Conservation (phyloP, 116 monocot genomes). For the Cymodocea nodosa region DNA sequence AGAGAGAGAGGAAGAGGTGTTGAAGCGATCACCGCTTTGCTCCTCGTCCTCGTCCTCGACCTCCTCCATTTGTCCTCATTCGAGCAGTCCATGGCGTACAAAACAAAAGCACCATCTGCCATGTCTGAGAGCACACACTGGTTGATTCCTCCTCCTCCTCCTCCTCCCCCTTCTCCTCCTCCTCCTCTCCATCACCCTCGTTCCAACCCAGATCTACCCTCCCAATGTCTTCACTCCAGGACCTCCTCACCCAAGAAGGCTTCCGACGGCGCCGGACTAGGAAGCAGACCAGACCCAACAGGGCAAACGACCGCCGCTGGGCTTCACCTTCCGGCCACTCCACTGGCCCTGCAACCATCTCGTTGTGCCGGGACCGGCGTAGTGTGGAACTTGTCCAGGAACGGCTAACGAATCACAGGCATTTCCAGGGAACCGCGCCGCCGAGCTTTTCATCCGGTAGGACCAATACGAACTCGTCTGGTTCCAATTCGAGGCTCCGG, state of each 20-base stretch:
- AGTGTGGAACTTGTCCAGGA: constrained; percentile 6
- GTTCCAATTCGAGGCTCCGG: not conserved
- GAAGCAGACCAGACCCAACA: constrained; percentile 5
- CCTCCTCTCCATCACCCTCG: too few relatives aligned
- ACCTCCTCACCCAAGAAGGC: constrained; percentile 21
- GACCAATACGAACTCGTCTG: constrained; percentile 10
- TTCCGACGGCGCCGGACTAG: constrained; percentile 9
- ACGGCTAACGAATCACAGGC: too few relatives aligned
- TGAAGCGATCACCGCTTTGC: too few relatives aligned
- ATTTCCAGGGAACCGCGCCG: not conserved
- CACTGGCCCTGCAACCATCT: not conserved
- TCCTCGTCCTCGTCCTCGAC: too few relatives aligned
- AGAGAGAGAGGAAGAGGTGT: too few relatives aligned
- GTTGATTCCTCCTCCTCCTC: too few relatives aligned
- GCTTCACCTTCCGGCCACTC: not conserved
- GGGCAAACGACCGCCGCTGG: not conserved
- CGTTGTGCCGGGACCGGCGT: constrained; percentile 14
- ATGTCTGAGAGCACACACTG: too few relatives aligned
- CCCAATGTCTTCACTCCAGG: constrained; percentile 22
- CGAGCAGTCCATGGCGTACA: too few relatives aligned
- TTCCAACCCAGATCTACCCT: not conserved
- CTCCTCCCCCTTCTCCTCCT: too few relatives aligned
- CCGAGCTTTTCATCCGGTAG: not conserved
- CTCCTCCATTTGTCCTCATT: too few relatives aligned
- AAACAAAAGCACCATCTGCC: too few relatives aligned